These are phyloP conservation scores for Fonsecaea monophora DNA, from an alignment of 2,329 filamentous ascomycete genomes.

Conservation along the genomic window DNA sequence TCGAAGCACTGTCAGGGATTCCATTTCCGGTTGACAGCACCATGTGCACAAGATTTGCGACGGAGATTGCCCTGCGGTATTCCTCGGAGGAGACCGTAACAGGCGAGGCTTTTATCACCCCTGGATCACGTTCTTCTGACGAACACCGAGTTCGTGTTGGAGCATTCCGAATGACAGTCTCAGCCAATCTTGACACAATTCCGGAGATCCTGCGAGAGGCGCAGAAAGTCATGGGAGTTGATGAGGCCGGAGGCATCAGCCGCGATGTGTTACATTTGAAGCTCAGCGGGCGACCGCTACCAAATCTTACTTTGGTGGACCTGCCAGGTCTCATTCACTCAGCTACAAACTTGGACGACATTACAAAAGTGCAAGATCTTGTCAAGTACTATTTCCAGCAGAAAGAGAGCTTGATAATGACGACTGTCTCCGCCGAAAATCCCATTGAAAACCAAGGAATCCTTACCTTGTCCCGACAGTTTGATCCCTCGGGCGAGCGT, in stretches of 20 bases:
- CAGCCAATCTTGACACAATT: conserved; percentile 38
- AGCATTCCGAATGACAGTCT: conserved; percentile 36
- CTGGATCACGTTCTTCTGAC: conserved; percentile 35
- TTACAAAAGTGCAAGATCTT: conserved; percentile 56
- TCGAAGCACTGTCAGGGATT: conserved; percentile 69
- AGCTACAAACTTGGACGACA: conserved; percentile 56
- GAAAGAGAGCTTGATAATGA: conserved; percentile 55
- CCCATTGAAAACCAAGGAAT: conserved; percentile 52
- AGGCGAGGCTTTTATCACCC: conserved; percentile 41
- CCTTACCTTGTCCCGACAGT: conserved; percentile 42
- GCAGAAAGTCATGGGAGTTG: conserved; percentile 39
- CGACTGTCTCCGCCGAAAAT: conserved; percentile 52
- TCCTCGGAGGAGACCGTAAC: conserved; percentile 32
- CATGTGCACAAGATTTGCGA: conserved; percentile 68
- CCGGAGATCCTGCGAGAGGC: conserved; percentile 42
- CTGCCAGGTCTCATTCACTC: conserved; percentile 63
- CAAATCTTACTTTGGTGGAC: conserved; percentile 62
- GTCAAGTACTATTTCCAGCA: conserved; percentile 52
- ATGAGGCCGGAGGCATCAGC: conserved; percentile 36
- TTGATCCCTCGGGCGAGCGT: conserved; percentile 46
- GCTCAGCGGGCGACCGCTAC: conserved; percentile 44
- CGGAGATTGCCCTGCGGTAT: conserved; percentile 62
- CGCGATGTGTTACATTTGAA: conserved; percentile 47
- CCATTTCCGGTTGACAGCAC: conserved; percentile 66
- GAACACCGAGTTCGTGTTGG: conserved; percentile 37